Base-by-base conservation (phyloP, 495 filamentous ascomycete species). In the Penicillium simplicissimum region DNA sequence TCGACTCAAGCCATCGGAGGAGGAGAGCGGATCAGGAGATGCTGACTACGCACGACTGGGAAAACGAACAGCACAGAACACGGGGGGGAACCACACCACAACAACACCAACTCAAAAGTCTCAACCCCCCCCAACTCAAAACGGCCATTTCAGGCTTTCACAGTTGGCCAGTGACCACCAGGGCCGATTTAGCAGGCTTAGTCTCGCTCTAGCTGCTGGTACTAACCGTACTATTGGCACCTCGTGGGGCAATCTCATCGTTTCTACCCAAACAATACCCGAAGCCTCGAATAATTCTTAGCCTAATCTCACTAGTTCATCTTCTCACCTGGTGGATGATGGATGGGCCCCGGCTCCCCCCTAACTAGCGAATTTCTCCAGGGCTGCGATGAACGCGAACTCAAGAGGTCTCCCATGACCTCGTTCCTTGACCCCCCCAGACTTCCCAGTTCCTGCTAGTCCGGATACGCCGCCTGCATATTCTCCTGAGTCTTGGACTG, bases 11-110 rank as follows among this genome's bases (percentile, higher is more conserved):
- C 43, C 45, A 31, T 49, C 45, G 45, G 45, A 28, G 45, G 49
- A 54, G 54, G 57, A 64, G 58, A 64, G 59, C 65, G 52, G 58
- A 70, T 68, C 59, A 72, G 67, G 73, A 75, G 71, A 68, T 71
- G 68, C 70, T 71, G 67, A 69, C 62, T 69, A 62, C 55, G 21
- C 61, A 58, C 28, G 23, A 25, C 23, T 25, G 23, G 23, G 23
- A 25, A 25, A 25, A 25, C 23, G 23, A 25, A 25, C 23, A 25
- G 23, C 1, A 25, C 23, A 25, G 23, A 25, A 25, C 23, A 25
- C 1, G 23, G 23, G 23, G 23, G 23, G 23, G 1, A 1, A 25
- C n/a, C n/a, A n/a, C n/a, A 4, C 28, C 28, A 31, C 28, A 31
- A 31, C 28, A 34, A 35, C 47, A n/a, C n/a, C n/a, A 51, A 28